Percentiles rank a stretch among this genome's conserved stretches.
These are phyloP conservation scores for Ceratobasidium sp. DNA, from an alignment of 1,284 basidiomycete species.

Conservation along the genomic window DNA sequence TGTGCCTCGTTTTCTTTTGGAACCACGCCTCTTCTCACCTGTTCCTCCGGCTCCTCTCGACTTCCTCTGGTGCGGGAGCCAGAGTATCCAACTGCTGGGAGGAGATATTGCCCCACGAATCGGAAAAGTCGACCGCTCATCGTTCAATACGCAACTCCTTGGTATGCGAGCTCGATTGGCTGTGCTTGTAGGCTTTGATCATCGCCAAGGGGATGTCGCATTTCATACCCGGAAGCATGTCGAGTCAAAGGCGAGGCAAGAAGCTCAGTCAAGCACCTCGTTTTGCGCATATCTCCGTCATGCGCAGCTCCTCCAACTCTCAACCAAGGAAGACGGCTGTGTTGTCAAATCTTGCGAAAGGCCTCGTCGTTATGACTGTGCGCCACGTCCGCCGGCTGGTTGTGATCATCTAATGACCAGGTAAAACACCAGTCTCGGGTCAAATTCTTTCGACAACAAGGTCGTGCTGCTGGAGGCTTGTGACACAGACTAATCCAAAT, in stretches of 20 bases:
- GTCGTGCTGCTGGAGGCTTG: neutral
- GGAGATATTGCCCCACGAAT: too few relatives aligned
- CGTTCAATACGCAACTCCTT: too few relatives aligned
- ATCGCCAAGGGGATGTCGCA: neutral
- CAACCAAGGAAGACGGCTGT: neutral
- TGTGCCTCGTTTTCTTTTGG: too few relatives aligned
- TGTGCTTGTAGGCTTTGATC: neutral
- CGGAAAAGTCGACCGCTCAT: too few relatives aligned
- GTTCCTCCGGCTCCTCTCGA: too few relatives aligned
- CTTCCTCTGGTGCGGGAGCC: too few relatives aligned
- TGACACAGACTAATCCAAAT: neutral
- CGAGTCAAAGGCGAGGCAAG: neutral
- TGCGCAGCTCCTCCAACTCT: neutral
- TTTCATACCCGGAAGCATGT: neutral
- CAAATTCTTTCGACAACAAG: neutral
- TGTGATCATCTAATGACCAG: neutral
- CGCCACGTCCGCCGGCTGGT: neutral
- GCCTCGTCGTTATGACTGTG: too few relatives aligned
- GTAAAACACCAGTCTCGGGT: neutral
- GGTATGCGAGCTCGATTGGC: too few relatives aligned
- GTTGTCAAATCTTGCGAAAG: too few relatives aligned
- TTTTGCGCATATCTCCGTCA: neutral
- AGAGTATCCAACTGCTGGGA: too few relatives aligned
- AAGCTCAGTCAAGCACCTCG: neutral
- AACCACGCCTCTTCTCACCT: too few relatives aligned